Evolutionary conservation across 306 rosid species (phyloP).

Genomic region (Luffa aegyptiaca): DNA sequence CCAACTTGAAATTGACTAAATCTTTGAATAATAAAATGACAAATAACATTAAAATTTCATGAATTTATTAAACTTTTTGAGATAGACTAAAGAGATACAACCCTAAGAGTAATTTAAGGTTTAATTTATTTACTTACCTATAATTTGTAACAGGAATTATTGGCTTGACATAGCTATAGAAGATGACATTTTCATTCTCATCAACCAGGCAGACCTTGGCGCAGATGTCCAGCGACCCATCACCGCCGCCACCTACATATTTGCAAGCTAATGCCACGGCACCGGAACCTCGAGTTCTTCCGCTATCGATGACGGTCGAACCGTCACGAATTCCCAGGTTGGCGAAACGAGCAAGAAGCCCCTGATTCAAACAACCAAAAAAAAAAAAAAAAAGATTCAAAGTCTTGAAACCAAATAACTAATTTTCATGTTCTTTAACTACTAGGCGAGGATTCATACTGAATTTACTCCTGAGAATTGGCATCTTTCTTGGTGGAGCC

Average conservation of each 20-base stretch:
- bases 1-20: no score
- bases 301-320: conserved; percentile 23
- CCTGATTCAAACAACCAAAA: conserved; percentile 25
- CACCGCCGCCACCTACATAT: conserved; percentile 94
- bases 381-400: background rate
- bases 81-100: no score
- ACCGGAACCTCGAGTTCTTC: conserved; percentile 41
- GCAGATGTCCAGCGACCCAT: conserved; percentile 75
- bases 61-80: no score
- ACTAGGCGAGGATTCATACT: conserved; percentile 23
- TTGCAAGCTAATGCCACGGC: conserved; percentile 87
- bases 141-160: conserved; percentile 64
- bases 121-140: conserved; percentile 25
- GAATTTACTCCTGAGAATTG: conserved; percentile 38
- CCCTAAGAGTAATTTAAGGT: background rate
- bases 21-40: no score
- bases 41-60: no score
- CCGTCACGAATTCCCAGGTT: conserved; percentile 70
- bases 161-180: conserved; percentile 76
- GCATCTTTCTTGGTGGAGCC: conserved; percentile 79
- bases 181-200: conserved; percentile 64
- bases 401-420: background rate
- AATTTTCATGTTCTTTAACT: background rate
- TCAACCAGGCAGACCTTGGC: conserved; percentile 80
- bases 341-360: conserved; percentile 50